Base-by-base conservation (phyloP, 148 eudicot species). In the Selenicereus undatus region DNA sequence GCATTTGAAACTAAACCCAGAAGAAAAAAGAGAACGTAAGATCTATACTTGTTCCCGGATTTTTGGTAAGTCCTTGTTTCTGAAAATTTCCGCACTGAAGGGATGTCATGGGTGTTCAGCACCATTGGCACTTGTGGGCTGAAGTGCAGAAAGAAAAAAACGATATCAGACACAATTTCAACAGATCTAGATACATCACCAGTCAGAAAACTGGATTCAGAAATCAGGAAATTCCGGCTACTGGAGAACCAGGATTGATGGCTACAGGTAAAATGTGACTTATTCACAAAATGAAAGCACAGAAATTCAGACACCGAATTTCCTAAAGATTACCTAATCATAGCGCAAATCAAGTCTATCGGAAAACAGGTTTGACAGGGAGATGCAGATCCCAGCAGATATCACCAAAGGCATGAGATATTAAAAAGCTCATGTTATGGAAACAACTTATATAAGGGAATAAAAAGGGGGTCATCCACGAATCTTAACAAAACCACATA, bases 1-100 rank as follows among this genome's bases (percentile, higher is more conserved):
- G 8, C 3, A 11, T 26, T 27, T 18, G 10, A 9, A 45, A 11
- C 45, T 36, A 36, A 39, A 70, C 64, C 17, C 56, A 58, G 32
- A 72, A 72, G 24, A 43, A 58, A 60, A 82, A 18, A 42, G 29
- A 42, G 43, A 42, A 32, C 27, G 50, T 45, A 50, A 18, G 48
- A 73, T 51, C 39, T 78, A 78, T 84, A 84, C 86, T 75, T 84
- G 24, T 68, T 78, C 32, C 66, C 66, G n/a, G 58, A 45, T 62
- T 81, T 78, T 78, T 78, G 74, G 42, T 13, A 36, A 66, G 21
- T 71, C 76, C 75, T 84, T 66, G 81, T 21, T 70, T 76, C 79
- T 22, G 78, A 66, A 52, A 84, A 78, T 43, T 76, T 83, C 26
- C 13, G 60, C 74, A 64, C 56, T 76, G 62, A 42, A 42, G 83